Evolutionary conservation across 495 filamentous ascomycete genomes (phyloP), one percentile per base, ranked within the genome.

Genomic region (Mycothermus thermophilus): DNA sequence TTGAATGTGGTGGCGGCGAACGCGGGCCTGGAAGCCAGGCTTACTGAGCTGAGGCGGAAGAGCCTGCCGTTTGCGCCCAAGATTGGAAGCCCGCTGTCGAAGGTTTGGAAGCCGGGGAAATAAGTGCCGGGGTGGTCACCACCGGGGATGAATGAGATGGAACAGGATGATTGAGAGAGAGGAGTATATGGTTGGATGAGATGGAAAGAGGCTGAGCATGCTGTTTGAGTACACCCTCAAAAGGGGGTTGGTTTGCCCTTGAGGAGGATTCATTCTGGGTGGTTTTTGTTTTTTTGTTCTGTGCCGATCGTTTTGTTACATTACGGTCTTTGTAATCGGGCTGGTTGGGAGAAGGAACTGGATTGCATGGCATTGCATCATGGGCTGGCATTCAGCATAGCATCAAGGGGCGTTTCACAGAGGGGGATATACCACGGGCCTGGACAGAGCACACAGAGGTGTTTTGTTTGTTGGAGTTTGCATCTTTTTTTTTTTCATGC

Each of bases 21-120:
- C 22, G 6, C 6, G 22, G 22, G 11, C 22, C 22, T 6, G 22
- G 11, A 25, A 19, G 64, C 31, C 38, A 68, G 77, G 30, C 55
- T 93, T 37, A 71, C 83, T 61, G 71, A 76, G 24, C 83, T 81
- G 0, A 61, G 82, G 32, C 65, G 85, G 27, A 86, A 86, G 70
- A 93, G 80, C 48, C 52, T 84, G 58, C 81, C 85, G 44, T 87
- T 75, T 59, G 79, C 80, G 27, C 84, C 83, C 4, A 75, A 77
- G 50, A 59, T 87, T 30, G 76, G 71, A 8, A 93, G 85, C 54
- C 84, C 81, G 2, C 59, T 93, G 39, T 66, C 71, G 1, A 35
- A 27, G 38, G 5, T 27, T n/a, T 41, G 38, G 38, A 41, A 41
- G 28, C 30, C 32, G 3, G 33, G 30, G 37, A 40, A 40, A n/a